phyloP scores from a whole-genome alignment of 768 basidiomycete genomes.

The Coprinellus micaceus region DNA sequence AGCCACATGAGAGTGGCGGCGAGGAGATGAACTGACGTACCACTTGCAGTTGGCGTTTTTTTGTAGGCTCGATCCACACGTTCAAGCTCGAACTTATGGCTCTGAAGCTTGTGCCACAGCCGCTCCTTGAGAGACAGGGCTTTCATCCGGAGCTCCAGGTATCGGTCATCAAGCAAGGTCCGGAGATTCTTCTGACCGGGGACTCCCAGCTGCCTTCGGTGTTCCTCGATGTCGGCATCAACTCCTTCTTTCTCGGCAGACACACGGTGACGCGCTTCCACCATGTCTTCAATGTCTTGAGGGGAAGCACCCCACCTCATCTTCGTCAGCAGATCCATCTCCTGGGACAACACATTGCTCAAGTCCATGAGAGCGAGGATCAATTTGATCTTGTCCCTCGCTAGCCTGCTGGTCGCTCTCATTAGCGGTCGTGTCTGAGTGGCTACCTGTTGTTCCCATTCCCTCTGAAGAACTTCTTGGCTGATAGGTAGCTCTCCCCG shows the following conservation, averaged over 20 bases:
- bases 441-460: neutral
- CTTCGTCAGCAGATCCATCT: too few relatives aligned
- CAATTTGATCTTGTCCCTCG: too few relatives aligned
- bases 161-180: neutral
- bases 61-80: slow-evolving; percentile 16
- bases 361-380: too few relatives aligned
- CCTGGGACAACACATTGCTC: too few relatives aligned
- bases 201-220: neutral
- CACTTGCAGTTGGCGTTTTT: slow-evolving; percentile 9
- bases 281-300: too few relatives aligned
- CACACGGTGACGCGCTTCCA: too few relatives aligned
- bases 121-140: slow-evolving; percentile 16
- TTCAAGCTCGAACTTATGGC: slow-evolving; percentile 9
- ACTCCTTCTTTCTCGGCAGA: neutral
- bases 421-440: neutral
- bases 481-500: neutral
- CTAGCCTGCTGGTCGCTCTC: too few relatives aligned
- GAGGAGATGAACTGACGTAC: neutral
- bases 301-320: too few relatives aligned
- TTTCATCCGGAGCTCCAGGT: slow-evolving; percentile 14
- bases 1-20: too few relatives aligned
- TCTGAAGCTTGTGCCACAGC: slow-evolving; percentile 20
- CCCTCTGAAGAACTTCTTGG: neutral
- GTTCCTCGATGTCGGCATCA: neutral
- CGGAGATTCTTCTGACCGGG: neutral